Percentiles rank a stretch among this genome's conserved stretches.
phyloP scores from a whole-genome alignment of 73 alveolate genomes.

The Paramecium pentaurelia region DNA sequence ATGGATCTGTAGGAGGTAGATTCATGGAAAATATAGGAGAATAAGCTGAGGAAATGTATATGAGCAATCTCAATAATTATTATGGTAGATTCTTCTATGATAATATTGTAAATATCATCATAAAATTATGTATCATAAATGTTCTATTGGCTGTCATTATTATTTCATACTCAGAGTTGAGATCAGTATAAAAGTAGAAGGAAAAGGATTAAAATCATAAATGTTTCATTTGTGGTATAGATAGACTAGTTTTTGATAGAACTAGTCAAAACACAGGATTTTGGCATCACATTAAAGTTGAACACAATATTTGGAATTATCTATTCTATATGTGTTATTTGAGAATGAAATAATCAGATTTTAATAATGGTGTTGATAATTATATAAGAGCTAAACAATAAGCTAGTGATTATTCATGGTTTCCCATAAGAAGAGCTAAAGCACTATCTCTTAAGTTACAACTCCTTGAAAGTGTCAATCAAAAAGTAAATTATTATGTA shows the following conservation, averaged over 20 bases:
- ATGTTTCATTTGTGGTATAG: conserved; percentile 62
- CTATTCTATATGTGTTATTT: conserved; percentile 1
- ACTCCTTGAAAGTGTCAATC: not conserved
- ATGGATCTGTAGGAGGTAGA: conserved; percentile 51
- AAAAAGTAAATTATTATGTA: not conserved
- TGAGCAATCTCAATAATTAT: conserved; percentile 12
- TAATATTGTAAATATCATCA: not conserved
- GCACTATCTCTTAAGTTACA: not conserved
- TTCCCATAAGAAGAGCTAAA: conserved; percentile 30
- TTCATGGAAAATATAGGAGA: conserved; percentile 20
- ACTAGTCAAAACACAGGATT: conserved; percentile 10
- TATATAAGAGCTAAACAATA: not conserved
- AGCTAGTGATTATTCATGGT: not conserved
- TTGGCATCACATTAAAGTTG: conserved; percentile 45
- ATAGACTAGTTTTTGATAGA: conserved; percentile 46
- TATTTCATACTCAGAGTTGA: conserved; percentile 37
- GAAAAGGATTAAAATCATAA: conserved; percentile 42
- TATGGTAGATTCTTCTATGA: conserved; percentile 57
- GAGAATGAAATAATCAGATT: not conserved
- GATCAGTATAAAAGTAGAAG: not conserved
- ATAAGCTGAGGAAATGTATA: not conserved
- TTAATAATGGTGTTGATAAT: not conserved
- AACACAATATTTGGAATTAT: conserved; percentile 58
- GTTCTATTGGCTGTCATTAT: conserved; percentile 47
- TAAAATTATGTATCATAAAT: not conserved